Evolutionary conservation across 768 basidiomycete genomes (phyloP), one percentile per base, ranked within the genome.

Genomic region (Boletus eberwhitei): DNA sequence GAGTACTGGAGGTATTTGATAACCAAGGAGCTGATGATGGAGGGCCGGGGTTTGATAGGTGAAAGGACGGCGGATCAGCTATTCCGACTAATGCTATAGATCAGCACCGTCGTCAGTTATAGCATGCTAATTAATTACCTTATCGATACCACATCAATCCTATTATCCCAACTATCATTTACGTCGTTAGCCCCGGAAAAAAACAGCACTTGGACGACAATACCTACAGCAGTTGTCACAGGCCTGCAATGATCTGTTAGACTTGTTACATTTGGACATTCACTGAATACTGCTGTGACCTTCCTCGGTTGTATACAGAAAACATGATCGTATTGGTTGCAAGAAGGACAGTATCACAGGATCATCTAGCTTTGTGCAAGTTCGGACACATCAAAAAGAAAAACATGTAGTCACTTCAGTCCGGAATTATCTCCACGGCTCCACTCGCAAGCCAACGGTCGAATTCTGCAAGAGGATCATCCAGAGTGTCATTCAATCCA

Each of bases 371-470:
- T 34, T 21, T 39, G 36, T 41, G 37, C 39, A 42, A 19, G 34
- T 53, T 21, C 37, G 1, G 34, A 39, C 29, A 21, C 37, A 26
- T 8, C 37, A 24, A 29, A 37, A 50, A 17, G 13, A 37, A 32
- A 37, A 12, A 8, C 19, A 21, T 17, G 21, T 12, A 36, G 29
- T 19, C 1, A 22, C 38, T 13, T 64, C 49, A 70, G 42, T 71
- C 59, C 7, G 61, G 37, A 34, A 80, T 52, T 51, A 87, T 81
- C 40, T 81, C 77, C 1, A 88, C 81, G 4, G 81, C 77, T 29
- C 79, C 85, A 62, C 87, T 87, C 31, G 79, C 74, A 60, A 90
- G 67, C 85, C 85, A 90, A 42, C 76, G 80, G 55, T 88, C 84
- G 29, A 90, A 75, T 58, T 86, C 85, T 5, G 80, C 84, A 46